These are phyloP conservation scores for Pichia sp. DNA, from an alignment of 1,139 yeast species.

Conservation along the genomic window DNA sequence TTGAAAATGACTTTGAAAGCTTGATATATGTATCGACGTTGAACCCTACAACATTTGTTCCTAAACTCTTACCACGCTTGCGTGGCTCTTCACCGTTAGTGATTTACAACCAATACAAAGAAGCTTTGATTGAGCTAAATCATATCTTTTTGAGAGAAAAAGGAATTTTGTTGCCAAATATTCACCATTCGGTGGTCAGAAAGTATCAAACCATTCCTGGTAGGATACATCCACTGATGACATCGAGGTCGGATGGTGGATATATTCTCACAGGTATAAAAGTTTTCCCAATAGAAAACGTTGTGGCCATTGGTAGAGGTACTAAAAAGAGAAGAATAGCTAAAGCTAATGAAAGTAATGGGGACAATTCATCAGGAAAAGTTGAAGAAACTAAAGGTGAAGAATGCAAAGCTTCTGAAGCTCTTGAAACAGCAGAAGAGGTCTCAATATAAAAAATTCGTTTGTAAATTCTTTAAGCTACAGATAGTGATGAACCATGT, in stretches of 20 bases:
- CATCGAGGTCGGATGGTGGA: constrained; percentile 91
- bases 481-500: constrained; percentile 20
- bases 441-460: neutral
- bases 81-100: constrained; percentile 88
- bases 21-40: constrained; percentile 70
- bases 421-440: neutral
- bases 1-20: constrained; percentile 65
- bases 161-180: constrained; percentile 76
- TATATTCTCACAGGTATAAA: constrained; percentile 74
- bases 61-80: constrained; percentile 57
- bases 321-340: constrained; percentile 31
- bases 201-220: constrained; percentile 93
- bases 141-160: constrained; percentile 62
- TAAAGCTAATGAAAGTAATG: constrained; percentile 17
- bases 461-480: neutral
- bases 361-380: neutral
- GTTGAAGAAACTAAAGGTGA: neutral
- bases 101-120: constrained; percentile 77
- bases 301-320: constrained; percentile 56
- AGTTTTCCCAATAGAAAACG: constrained; percentile 66
- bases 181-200: constrained; percentile 77
- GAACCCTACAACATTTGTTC: constrained; percentile 61
- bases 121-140: constrained; percentile 66
- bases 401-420: neutral
- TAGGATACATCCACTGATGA: constrained; percentile 91